These are phyloP conservation scores for Chlorella variabilis DNA, from an alignment of 163 green algal genomes.

Conservation along the genomic window DNA sequence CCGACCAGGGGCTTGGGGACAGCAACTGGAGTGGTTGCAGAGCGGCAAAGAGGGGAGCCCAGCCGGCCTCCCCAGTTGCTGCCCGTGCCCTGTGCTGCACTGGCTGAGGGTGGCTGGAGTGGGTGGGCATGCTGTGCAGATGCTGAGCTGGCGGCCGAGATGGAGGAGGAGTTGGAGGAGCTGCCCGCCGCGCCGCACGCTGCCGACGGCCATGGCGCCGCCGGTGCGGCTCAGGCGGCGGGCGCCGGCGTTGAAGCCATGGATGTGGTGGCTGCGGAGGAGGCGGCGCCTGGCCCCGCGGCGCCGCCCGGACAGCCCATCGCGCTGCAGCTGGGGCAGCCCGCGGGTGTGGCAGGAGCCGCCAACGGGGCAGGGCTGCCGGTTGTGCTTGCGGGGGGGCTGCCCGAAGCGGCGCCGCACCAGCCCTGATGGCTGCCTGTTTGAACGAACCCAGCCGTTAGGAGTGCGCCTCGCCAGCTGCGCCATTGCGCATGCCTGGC, in stretches of 20 bases:
- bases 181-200: neutral
- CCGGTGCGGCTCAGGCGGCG: neutral
- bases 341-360: neutral
- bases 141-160: slow-evolving; percentile 12
- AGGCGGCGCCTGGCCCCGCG: neutral
- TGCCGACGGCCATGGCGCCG: neutral
- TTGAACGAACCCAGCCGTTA: too few relatives aligned
- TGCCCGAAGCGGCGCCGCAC: neutral
- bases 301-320: slow-evolving; percentile 9
- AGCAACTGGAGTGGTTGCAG: too few relatives aligned
- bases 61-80: too few relatives aligned
- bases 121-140: neutral
- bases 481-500: too few relatives aligned
- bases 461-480: too few relatives aligned
- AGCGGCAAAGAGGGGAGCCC: too few relatives aligned
- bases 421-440: too few relatives aligned
- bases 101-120: too few relatives aligned
- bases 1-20: too few relatives aligned
- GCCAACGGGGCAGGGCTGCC: neutral
- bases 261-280: neutral
- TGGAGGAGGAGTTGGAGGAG: slow-evolving; percentile 13
- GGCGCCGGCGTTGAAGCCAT: neutral
- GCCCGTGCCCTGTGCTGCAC: neutral
- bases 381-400: neutral
- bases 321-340: slow-evolving; percentile 10